Conservation (phyloP, 164 flowering plant species). For the Echeveria elegans region DNA sequence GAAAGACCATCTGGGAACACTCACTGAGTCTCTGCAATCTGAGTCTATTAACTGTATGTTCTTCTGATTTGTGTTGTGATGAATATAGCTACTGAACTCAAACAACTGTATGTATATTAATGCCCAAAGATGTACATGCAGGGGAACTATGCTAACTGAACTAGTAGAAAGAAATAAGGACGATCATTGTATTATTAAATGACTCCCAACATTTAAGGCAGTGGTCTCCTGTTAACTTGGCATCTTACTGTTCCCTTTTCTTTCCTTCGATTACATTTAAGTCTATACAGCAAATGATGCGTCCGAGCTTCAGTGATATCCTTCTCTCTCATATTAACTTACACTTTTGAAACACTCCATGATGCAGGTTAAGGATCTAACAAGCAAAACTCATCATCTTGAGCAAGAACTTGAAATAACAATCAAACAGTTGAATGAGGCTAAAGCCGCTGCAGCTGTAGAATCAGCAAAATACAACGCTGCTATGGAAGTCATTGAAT, state of each 20-base stretch:
- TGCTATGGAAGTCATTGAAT: conserved; percentile 78
- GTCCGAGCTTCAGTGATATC: neutral
- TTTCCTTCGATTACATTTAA: too few relatives aligned
- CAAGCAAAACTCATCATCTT: conserved; percentile 49
- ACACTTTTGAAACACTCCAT: neutral
- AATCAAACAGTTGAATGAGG: conserved; percentile 49
- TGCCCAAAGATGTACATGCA: neutral
- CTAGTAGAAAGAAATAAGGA: neutral
- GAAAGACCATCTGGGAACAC: neutral
- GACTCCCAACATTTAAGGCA: neutral
- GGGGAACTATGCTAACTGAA: neutral
- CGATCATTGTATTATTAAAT: neutral
- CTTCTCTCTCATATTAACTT: neutral
- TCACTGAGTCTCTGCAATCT: neutral
- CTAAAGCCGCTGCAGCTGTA: conserved; percentile 45
- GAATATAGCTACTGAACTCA: neutral
- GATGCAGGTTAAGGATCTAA: conserved; percentile 59
- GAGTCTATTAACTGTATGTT: neutral
- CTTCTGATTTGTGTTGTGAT: neutral
- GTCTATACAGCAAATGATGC: neutral
- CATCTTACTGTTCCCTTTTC: neutral
- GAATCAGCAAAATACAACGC: conserved; percentile 77
- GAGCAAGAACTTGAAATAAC: conserved; percentile 70
- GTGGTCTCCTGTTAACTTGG: neutral
- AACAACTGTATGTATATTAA: neutral